Conservation (phyloP, 768 basidiomycete species). For the Auriscalpium orientale region DNA sequence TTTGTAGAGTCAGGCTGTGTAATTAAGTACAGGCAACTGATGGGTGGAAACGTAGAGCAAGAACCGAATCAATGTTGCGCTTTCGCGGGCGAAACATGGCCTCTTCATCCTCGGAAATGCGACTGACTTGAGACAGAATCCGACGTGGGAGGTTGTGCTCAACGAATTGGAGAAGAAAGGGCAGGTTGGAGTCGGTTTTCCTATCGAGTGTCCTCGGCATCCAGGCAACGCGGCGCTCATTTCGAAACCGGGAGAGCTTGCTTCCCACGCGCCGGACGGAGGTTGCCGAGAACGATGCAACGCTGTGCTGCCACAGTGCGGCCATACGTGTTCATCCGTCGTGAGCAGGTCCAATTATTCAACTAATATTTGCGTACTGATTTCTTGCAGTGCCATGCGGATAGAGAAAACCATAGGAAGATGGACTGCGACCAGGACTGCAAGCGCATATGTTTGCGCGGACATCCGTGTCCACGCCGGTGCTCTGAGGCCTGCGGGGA, state of each 20-base stretch:
- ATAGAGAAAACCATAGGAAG: conserved; percentile 14
- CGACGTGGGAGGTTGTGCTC: conserved; percentile 52
- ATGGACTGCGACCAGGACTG: conserved; percentile 20
- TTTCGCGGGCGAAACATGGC: conserved; percentile 70
- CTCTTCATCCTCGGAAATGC: conserved; percentile 70
- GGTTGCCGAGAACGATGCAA: conserved; percentile 25
- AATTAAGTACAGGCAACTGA: too few relatives aligned
- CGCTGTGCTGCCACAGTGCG: conserved; percentile 18
- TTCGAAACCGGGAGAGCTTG: conserved; percentile 9
- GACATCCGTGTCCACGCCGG: conserved; percentile 19
- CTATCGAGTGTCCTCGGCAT: conserved; percentile 13
- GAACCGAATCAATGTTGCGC: conserved; percentile 43
- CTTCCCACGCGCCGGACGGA: conserved; percentile 16
- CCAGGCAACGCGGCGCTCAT: background rate
- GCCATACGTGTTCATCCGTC: conserved; percentile 24
- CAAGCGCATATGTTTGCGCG: conserved; percentile 14
- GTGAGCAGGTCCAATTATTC: conserved; percentile 3
- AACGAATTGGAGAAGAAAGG: conserved; percentile 45
- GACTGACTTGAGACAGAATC: conserved; percentile 39
- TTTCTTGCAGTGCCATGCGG: conserved; percentile 16
- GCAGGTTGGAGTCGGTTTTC: conserved; percentile 7
- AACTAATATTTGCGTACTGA: background rate
- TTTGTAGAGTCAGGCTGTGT: background rate
- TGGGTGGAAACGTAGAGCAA: conserved; percentile 17
- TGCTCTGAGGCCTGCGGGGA: conserved; percentile 23